Conservation (phyloP, 177 flowering plant genomes). For the Vitis hybrid region DNA sequence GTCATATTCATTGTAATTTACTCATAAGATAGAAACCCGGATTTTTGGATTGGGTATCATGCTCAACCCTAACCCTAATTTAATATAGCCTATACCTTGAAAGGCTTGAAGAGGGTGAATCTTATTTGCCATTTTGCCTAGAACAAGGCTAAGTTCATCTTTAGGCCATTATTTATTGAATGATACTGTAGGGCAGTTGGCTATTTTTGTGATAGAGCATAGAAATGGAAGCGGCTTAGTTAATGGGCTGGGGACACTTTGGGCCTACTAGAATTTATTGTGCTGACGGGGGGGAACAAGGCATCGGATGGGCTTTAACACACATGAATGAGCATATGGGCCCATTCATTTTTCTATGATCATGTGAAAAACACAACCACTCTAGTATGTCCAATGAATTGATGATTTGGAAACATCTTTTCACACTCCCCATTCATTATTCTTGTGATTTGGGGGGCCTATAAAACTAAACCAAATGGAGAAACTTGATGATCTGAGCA, state of each 20-base stretch:
- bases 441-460: neutral
- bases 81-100: no score
- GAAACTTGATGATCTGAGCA: no score
- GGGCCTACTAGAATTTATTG: conserved; percentile 4
- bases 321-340: neutral
- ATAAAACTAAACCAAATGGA: neutral
- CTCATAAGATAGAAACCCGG: no score
- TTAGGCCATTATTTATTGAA: neutral
- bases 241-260: conserved; percentile 16
- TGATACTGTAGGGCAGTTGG: neutral
- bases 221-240: neutral
- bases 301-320: neutral
- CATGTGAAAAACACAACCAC: neutral
- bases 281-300: neutral
- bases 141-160: no score
- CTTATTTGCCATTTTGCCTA: no score
- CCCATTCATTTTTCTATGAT: neutral
- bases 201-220: neutral
- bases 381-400: no score
- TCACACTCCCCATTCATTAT: neutral
- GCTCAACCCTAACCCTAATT: no score
- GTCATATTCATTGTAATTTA: no score
- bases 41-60: no score
- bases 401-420: no score
- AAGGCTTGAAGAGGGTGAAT: no score